Evolutionary conservation across 2,329 filamentous ascomycete genomes (phyloP).

Genomic region (Fusarium lyarnte): DNA sequence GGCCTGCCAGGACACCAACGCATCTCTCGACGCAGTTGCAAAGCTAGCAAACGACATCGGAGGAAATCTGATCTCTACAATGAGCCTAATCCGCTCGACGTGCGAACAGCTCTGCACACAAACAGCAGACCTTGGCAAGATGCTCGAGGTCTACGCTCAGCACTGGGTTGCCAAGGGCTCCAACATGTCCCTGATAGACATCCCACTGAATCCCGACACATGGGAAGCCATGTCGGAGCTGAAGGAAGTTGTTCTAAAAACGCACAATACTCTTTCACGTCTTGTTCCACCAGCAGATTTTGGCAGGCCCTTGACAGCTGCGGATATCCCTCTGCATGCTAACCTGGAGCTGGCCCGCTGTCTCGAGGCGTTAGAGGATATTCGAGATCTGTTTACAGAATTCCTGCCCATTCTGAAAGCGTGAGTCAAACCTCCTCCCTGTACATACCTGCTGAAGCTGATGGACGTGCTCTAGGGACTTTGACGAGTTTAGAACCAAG

Average conservation of each 20-base stretch:
- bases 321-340: conserved; percentile 13
- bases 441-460: not conserved
- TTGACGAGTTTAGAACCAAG: conserved; percentile 24
- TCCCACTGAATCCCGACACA: conserved; percentile 27
- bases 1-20: not conserved
- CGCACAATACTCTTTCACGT: not conserved
- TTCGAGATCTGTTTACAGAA: not conserved
- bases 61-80: conserved; percentile 22
- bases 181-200: conserved; percentile 5
- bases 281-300: not conserved
- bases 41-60: conserved; percentile 7
- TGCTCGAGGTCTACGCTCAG: conserved; percentile 18
- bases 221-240: conserved; percentile 22
- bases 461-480: conserved; percentile 13
- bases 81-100: conserved; percentile 15
- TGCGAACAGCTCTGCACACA: conserved; percentile 22
- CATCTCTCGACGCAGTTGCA: not conserved
- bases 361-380: conserved; percentile 13
- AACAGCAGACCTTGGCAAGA: conserved; percentile 26
- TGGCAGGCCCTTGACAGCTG: not conserved
- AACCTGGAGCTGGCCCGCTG: conserved; percentile 10
- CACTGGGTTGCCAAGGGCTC: conserved; percentile 22
- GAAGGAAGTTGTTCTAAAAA: not conserved
- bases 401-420: conserved; percentile 37
- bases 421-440: not conserved